Percentiles rank a stretch among this genome's conserved stretches.
These are phyloP conservation scores for Syzygium syzygioides DNA, from an alignment of 441 rosid species.

Conservation along the genomic window DNA sequence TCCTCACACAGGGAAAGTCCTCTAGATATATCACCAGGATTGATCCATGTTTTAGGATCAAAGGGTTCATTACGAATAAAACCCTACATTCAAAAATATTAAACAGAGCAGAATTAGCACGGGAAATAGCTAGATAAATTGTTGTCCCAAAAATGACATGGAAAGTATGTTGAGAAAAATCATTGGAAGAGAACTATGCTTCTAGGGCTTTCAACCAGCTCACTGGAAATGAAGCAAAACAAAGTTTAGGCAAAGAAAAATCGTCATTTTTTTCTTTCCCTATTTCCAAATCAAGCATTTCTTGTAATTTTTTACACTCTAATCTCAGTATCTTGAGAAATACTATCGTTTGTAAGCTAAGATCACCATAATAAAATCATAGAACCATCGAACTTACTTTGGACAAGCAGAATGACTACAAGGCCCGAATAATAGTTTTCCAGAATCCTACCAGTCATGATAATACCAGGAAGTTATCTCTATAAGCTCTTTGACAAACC, in stretches of 20 bases:
- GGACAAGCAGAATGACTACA: background rate
- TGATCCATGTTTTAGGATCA: constrained; percentile 63
- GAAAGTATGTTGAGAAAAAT: background rate
- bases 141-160: background rate
- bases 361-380: background rate
- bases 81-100: constrained; percentile 40
- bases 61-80: constrained; percentile 70
- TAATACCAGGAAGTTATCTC: background rate
- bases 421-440: background rate
- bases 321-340: background rate
- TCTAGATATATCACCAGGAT: constrained; percentile 56
- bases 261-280: background rate
- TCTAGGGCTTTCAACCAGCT: background rate
- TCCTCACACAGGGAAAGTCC: constrained; percentile 30
- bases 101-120: background rate
- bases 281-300: background rate
- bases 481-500: background rate
- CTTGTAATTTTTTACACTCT: background rate
- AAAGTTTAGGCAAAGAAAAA: background rate
- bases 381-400: background rate
- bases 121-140: background rate
- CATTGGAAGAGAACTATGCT: background rate
- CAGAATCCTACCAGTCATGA: background rate
- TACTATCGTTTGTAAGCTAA: background rate
- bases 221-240: background rate